Base-by-base conservation (phyloP, 2,329 filamentous ascomycete species). In the Didymella pomorum region DNA sequence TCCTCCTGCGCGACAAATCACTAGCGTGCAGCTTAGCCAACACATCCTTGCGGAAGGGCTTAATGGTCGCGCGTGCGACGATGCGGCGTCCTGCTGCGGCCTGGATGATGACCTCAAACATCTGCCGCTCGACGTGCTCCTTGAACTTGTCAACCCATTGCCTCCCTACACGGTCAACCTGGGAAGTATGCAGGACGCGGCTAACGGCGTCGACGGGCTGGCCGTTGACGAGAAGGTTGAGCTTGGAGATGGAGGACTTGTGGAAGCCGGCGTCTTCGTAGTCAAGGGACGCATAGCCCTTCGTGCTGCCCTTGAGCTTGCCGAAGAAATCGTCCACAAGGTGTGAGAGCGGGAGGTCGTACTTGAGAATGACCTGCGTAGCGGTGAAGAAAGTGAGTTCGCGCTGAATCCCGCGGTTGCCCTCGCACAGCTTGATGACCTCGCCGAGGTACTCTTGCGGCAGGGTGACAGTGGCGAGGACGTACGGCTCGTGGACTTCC, bases 261-360 rank as follows among this genome's bases (percentile, higher is more conserved):
- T 89, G 87, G 86, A 93, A 99, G 0, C 91, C 94, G 0, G 93
- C 90, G 69, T 99, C 95, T 79, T 99, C 95, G 75, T 99, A 99
- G 76, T 99, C 95, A 5, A 99, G 85, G 33, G 91, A 95, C 0
- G 95, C 95, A 70, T 99, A 99, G 11, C 95, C 95, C 76, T 97
- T 97, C 52, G 93, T 97, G 0, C 87, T 86, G 35, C 93, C 92
- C 77, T 99, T 99, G 52, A 99, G 83, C 78, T 96, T 97, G 51
- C 95, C 95, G 75, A 99, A 99, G 73, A 99, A 89, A 77, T 99
- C 95, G 68, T 98, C 95, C 0, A 99, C 95, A 4, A 99, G 83
- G 52, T 97, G 92, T 1, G 93, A 88, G 0, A 97, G 84, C 0
- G 95, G 95, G 1, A 99, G 79, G 51, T 93, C 87, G 75, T 99